A percentile compares a stretch with the other conserved stretches of the same genome.
Conservation (phyloP, 2,329 filamentous ascomycete species). For the Penicillium capsulatum region DNA sequence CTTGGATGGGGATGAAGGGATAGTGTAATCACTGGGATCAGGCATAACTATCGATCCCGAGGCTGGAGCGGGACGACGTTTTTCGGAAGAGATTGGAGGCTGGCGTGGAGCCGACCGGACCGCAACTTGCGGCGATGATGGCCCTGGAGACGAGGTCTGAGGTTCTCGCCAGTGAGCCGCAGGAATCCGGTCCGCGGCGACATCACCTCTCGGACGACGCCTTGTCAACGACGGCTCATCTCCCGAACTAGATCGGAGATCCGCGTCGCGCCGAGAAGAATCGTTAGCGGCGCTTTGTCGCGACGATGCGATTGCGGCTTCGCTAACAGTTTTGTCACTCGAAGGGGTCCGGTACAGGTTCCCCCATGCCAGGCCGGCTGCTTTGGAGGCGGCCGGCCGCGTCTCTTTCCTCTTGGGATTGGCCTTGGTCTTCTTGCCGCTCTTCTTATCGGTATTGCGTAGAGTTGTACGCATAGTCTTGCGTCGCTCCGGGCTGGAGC, state of each 20-base stretch:
- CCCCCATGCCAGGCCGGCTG: slow-evolving; percentile 60
- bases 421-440: slow-evolving; percentile 42
- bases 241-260: slow-evolving; percentile 20
- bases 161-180: slow-evolving; percentile 23
- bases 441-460: slow-evolving; percentile 47
- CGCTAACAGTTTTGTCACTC: slow-evolving; percentile 26
- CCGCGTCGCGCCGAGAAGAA: slow-evolving; percentile 24
- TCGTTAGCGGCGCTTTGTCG: slow-evolving; percentile 27
- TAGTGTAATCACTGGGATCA: slow-evolving; percentile 21
- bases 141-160: slow-evolving; percentile 12
- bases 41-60: slow-evolving; percentile 15
- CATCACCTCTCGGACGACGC: slow-evolving; percentile 3
- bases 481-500: slow-evolving; percentile 58
- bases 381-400: slow-evolving; percentile 57
- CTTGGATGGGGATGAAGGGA: slow-evolving; percentile 17
- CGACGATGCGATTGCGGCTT: slow-evolving; percentile 29
- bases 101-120: slow-evolving; percentile 9
- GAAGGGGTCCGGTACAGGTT: slow-evolving; percentile 30
- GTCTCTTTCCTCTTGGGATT: slow-evolving; percentile 37
- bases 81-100: slow-evolving; percentile 15
- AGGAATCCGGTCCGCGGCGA: slow-evolving; percentile 16
- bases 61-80: slow-evolving; percentile 10
- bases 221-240: slow-evolving; percentile 21
- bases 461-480: slow-evolving; percentile 57
- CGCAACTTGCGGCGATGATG: slow-evolving; percentile 12